Percentiles rank a stretch among this genome's conserved stretches.
Conservation (phyloP, 1,284 basidiomycete genomes). For the Ustilago sp. region DNA sequence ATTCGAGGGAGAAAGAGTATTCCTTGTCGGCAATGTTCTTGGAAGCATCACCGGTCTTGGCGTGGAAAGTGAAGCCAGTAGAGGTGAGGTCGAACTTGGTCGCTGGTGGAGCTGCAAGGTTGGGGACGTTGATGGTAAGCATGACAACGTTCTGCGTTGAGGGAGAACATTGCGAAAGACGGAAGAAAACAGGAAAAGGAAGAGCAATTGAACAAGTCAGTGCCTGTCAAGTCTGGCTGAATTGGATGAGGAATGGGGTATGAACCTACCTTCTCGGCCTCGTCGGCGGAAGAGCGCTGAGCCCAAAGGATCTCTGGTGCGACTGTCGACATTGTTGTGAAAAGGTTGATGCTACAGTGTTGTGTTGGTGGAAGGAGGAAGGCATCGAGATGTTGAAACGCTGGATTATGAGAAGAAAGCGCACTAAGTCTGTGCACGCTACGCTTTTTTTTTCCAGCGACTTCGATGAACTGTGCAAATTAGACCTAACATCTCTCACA, state of each 20-base stretch:
- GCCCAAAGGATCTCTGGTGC: conserved; percentile 69
- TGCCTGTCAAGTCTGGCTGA: background rate
- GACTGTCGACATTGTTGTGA: conserved; percentile 46
- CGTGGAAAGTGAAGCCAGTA: conserved; percentile 60
- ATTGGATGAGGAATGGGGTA: background rate
- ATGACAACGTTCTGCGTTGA: conserved; percentile 59
- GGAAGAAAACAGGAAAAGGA: background rate
- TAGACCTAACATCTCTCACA: conserved; percentile 19
- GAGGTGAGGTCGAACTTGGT: conserved; percentile 65
- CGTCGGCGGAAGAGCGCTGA: conserved; percentile 63
- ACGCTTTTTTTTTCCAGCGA: conserved; percentile 29
- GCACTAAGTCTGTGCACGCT: conserved; percentile 3
- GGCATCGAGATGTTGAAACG: background rate
- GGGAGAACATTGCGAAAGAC: background rate
- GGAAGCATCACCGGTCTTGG: conserved; percentile 54
- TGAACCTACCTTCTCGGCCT: conserved; percentile 60
- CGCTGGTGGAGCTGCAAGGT: conserved; percentile 59
- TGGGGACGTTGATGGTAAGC: conserved; percentile 69
- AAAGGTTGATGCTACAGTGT: background rate
- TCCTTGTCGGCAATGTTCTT: conserved; percentile 63
- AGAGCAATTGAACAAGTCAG: background rate
- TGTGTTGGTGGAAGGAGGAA: background rate
- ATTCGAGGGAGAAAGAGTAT: conserved; percentile 65
- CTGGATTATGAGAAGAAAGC: conserved; percentile 25
- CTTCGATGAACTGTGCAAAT: conserved; percentile 23